Evolutionary conservation across 2,329 filamentous ascomycete genomes (phyloP).

Genomic region (Alternaria burnsii): DNA sequence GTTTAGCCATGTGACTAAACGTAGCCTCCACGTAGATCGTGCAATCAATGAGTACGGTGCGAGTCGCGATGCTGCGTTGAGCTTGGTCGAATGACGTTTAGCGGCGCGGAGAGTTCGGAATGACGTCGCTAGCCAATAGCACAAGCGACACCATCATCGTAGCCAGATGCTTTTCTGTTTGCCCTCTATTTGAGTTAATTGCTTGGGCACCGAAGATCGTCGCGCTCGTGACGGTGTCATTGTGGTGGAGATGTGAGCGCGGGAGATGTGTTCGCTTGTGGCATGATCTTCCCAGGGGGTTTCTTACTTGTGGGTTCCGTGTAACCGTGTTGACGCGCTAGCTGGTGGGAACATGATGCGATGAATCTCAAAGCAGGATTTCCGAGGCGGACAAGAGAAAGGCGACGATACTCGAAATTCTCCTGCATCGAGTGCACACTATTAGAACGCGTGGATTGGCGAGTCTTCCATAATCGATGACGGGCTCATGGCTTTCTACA

Average conservation of each 20-base stretch:
- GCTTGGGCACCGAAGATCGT: neutral
- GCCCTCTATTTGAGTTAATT: neutral
- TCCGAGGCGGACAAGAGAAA: neutral
- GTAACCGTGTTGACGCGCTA: neutral
- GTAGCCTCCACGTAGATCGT: neutral
- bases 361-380: neutral
- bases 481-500: neutral
- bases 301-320: conserved; percentile 1
- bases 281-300: neutral
- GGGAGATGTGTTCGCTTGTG: conserved; percentile 4
- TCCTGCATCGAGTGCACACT: neutral
- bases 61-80: neutral
- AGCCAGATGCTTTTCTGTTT: neutral
- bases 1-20: conserved; percentile 2
- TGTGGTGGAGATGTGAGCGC: neutral
- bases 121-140: conserved; percentile 5
- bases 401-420: neutral
- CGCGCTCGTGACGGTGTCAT: neutral
- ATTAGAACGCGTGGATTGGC: neutral
- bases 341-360: neutral
- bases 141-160: neutral
- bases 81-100: conserved; percentile 6
- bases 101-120: conserved; percentile 8
- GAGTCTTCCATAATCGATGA: neutral
- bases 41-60: conserved; percentile 4